Conservation (phyloP, 1,139 yeast genomes). For the Nakaseomyces uthaithaninus region DNA sequence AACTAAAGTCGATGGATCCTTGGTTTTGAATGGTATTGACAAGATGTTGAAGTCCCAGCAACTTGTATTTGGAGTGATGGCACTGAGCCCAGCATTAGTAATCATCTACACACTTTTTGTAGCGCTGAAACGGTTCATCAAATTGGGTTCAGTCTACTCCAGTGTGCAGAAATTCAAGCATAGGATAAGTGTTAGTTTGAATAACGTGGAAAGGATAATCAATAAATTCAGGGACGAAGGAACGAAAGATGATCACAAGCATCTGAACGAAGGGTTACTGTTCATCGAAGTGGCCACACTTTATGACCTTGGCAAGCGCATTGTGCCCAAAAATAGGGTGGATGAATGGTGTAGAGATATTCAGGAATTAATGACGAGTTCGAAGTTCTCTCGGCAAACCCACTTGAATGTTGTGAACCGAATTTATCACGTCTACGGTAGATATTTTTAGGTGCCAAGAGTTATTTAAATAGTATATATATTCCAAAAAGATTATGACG, state of each 20-base stretch:
- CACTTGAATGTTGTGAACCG: constrained; percentile 43
- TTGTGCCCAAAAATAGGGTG: constrained; percentile 42
- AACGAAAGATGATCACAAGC: constrained; percentile 10
- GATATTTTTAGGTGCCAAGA: constrained; percentile 25
- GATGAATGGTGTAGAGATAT: constrained; percentile 50
- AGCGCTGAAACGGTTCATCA: constrained; percentile 16
- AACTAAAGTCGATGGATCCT: constrained; percentile 88
- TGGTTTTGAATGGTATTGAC: constrained; percentile 87
- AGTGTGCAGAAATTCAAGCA: constrained; percentile 16
- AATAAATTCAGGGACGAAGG: constrained; percentile 21
- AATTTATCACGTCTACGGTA: constrained; percentile 48
- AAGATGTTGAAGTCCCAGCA: constrained; percentile 84
- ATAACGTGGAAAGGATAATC: constrained; percentile 49
- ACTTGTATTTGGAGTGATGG: constrained; percentile 82
- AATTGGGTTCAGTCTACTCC: constrained; percentile 25
- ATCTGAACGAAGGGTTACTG: constrained; percentile 40
- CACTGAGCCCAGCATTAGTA: constrained; percentile 72
- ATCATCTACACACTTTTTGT: constrained; percentile 31
- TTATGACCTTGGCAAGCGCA: constrained; percentile 39
- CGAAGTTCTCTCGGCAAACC: constrained; percentile 27
- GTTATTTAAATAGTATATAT: neutral
- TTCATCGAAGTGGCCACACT: constrained; percentile 51
- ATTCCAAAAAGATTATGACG: no score
- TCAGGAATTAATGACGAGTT: constrained; percentile 39
- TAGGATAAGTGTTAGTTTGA: constrained; percentile 45